phyloP scores from a whole-genome alignment of 441 rosid species.

The Populus hybrid region DNA sequence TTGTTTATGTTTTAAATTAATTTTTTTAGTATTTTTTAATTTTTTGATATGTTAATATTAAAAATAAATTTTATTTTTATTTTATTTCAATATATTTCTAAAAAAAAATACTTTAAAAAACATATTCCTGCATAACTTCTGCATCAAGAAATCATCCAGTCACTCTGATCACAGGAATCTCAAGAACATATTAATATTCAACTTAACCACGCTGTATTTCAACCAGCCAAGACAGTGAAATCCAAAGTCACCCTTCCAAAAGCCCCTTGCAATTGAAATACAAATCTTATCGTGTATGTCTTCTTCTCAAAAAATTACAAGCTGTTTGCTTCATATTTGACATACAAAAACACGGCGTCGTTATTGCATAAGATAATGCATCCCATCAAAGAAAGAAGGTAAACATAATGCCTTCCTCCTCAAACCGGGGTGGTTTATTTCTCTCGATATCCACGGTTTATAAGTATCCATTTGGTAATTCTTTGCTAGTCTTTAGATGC shows the following conservation, averaged over 20 bases:
- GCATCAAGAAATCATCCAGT: background rate
- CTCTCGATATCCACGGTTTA: background rate
- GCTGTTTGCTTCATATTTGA: background rate
- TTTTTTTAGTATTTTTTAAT: no score
- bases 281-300: background rate
- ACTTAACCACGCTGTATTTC: background rate
- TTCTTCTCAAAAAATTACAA: background rate
- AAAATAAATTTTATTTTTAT: no score
- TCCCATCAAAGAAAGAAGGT: background rate
- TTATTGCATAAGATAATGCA: background rate
- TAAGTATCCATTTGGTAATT: slow-evolving; percentile 4
- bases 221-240: background rate
- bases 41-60: no score
- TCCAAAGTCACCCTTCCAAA: background rate
- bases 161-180: background rate
- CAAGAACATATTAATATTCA: background rate
- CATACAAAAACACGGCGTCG: background rate
- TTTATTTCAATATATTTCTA: no score
- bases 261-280: background rate
- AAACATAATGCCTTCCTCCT: background rate
- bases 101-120: no score
- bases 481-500: background rate
- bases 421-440: background rate
- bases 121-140: background rate
- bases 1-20: no score